These are phyloP conservation scores for Stenogyne calaminthoides DNA, from an alignment of 305 asterid genomes.

Conservation along the genomic window DNA sequence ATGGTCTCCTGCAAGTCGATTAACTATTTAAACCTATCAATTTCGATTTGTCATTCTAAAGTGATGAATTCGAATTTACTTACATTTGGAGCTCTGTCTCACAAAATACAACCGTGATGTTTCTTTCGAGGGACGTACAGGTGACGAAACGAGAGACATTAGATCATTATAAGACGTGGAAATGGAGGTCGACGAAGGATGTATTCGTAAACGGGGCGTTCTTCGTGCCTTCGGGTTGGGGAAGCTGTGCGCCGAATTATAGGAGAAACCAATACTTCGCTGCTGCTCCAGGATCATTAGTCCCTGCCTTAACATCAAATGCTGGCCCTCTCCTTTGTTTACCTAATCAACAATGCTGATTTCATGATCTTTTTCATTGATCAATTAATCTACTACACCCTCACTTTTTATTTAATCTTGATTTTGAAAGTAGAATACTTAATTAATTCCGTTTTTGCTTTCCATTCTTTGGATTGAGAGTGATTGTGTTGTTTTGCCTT, in stretches of 20 bases:
- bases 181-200: conserved; percentile 64
- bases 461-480: neutral
- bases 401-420: neutral
- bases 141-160: conserved; percentile 55
- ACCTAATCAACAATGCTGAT: conserved; percentile 32
- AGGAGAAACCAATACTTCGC: conserved; percentile 37
- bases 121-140: conserved; percentile 16
- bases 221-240: conserved; percentile 55
- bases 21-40: neutral
- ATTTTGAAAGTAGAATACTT: neutral
- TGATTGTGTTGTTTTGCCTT: neutral
- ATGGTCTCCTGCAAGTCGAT: too few species aligned
- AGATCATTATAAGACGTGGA: conserved; percentile 49
- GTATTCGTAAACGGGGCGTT: conserved; percentile 60
- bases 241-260: conserved; percentile 54
- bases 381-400: neutral
- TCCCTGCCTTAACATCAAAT: conserved; percentile 56
- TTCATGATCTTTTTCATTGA: conserved; percentile 12
- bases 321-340: conserved; percentile 69
- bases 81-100: too few species aligned
- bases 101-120: neutral
- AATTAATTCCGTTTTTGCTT: neutral
- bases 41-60: too few species aligned
- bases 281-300: conserved; percentile 46
- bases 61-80: too few species aligned